Percentiles rank a stretch among this genome's conserved stretches.
Evolutionary conservation across 768 basidiomycete genomes (phyloP).

Genomic region (Artomyces pyxidatus): DNA sequence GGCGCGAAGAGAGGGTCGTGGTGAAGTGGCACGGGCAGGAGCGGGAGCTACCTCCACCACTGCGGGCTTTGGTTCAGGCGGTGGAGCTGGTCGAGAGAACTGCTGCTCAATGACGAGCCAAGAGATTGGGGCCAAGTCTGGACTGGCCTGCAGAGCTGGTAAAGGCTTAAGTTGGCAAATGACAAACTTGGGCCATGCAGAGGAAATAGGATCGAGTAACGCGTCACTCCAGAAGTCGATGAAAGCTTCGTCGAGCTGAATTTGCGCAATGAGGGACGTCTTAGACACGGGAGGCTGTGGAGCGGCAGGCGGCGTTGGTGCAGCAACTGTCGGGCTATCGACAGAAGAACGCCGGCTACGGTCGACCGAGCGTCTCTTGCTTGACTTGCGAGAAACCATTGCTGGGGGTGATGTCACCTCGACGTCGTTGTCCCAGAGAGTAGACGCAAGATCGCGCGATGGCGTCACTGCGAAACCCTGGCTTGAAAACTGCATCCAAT

Average conservation of each 20-base stretch:
- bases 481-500: conserved; percentile 65
- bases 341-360: conserved; percentile 19
- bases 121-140: conserved; percentile 33
- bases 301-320: not conserved
- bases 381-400: conserved; percentile 25
- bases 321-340: conserved; percentile 14
- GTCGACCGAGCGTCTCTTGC: conserved; percentile 23
- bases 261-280: conserved; percentile 35
- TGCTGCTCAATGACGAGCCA: conserved; percentile 69
- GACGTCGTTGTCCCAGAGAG: conserved; percentile 50
- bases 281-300: conserved; percentile 18
- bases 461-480: conserved; percentile 46
- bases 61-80: conserved; percentile 21
- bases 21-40: conserved; percentile 17
- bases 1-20: conserved; percentile 21
- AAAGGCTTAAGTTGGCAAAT: conserved; percentile 55
- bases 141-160: conserved; percentile 17
- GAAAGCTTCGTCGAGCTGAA: conserved; percentile 75
- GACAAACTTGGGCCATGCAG: conserved; percentile 61
- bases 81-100: conserved; percentile 33
- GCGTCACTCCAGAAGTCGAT: conserved; percentile 79
- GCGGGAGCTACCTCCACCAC: conserved; percentile 2
- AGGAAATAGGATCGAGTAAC: conserved; percentile 56
- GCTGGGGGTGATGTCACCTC: conserved; percentile 40
- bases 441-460: conserved; percentile 41